Percentiles rank a stretch among this genome's conserved stretches.
Conservation (phyloP, 2,329 filamentous ascomycete genomes). For the Penicillium vulpinum region DNA sequence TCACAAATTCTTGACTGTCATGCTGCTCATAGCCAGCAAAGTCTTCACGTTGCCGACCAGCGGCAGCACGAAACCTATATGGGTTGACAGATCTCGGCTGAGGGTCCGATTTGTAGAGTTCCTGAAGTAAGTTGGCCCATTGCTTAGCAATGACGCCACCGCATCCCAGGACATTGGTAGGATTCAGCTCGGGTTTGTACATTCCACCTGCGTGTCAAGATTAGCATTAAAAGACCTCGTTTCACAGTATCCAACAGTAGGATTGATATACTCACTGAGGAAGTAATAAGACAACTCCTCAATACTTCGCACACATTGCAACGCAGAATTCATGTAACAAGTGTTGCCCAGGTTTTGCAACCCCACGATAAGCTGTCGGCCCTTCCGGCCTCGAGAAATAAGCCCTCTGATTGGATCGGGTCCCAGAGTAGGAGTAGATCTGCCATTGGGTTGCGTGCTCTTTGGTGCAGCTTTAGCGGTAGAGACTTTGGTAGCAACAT, state of each 20-base stretch:
- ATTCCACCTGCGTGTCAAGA: conserved; percentile 51
- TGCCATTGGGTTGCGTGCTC: conserved; percentile 54
- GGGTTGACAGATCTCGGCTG: conserved; percentile 71
- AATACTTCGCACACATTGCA: conserved; percentile 91
- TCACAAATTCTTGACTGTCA: conserved; percentile 94
- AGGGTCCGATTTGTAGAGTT: conserved; percentile 70
- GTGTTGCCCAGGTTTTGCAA: conserved; percentile 92
- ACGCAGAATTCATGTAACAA: conserved; percentile 97
- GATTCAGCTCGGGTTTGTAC: conserved; percentile 79
- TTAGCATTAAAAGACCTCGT: conserved; percentile 11
- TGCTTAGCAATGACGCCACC: conserved; percentile 82
- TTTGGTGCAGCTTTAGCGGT: conserved; percentile 35
- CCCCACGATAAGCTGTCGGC: conserved; percentile 72
- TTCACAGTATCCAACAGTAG: background rate
- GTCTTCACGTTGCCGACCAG: conserved; percentile 76
- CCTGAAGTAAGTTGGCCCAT: conserved; percentile 73
- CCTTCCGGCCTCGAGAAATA: conserved; percentile 59
- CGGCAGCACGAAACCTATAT: conserved; percentile 75
- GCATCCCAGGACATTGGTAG: conserved; percentile 79
- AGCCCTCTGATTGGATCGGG: conserved; percentile 51
- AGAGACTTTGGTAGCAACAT: conserved; percentile 28
- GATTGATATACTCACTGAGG: conserved; percentile 48
- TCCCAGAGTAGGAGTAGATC: conserved; percentile 67
- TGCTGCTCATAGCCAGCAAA: conserved; percentile 97
- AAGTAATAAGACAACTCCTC: conserved; percentile 95